A percentile compares a stretch with the other conserved stretches of the same genome.
Evolutionary conservation across 352 stramenopile species (phyloP).

Genomic region (Globisporangium megalacanthum): DNA sequence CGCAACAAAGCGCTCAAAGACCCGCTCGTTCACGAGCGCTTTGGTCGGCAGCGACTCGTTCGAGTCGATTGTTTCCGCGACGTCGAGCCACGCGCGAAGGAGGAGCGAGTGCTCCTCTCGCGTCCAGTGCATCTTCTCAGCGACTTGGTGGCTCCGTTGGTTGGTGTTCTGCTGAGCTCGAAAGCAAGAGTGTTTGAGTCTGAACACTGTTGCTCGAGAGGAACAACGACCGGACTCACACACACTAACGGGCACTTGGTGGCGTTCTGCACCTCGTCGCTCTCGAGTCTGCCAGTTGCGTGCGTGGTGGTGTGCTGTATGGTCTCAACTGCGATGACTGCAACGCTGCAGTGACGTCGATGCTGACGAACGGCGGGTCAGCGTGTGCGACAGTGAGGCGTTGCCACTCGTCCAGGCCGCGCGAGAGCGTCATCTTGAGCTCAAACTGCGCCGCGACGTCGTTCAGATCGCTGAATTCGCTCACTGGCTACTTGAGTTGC

Average conservation of each 20-base stretch:
- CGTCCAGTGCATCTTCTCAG: not conserved
- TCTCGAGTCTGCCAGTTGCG: too few relatives aligned
- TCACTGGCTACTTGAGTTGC: conserved; percentile 81
- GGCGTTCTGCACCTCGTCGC: too few relatives aligned
- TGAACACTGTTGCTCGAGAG: too few relatives aligned
- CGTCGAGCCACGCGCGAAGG: conserved; percentile 1
- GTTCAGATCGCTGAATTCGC: conserved; percentile 88
- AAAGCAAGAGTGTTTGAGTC: not conserved
- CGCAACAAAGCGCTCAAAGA: not conserved
- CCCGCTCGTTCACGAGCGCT: not conserved
- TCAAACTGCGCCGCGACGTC: conserved; percentile 83
- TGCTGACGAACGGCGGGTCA: conserved; percentile 78
- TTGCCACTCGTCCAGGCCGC: conserved; percentile 81
- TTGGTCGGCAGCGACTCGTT: not conserved
- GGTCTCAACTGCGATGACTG: too few relatives aligned
- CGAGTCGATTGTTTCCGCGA: not conserved
- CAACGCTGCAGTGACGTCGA: too few relatives aligned
- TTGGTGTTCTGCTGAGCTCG: not conserved
- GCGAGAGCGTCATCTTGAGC: conserved; percentile 91
- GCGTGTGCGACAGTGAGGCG: conserved; percentile 71
- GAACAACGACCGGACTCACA: too few relatives aligned
- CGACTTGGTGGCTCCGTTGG: not conserved
- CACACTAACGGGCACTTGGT: too few relatives aligned
- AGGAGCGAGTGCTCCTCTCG: conserved; percentile 2
- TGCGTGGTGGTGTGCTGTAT: too few relatives aligned